Evolutionary conservation across 495 filamentous ascomycete species (phyloP).

Genomic region (Daldinia loculata): DNA sequence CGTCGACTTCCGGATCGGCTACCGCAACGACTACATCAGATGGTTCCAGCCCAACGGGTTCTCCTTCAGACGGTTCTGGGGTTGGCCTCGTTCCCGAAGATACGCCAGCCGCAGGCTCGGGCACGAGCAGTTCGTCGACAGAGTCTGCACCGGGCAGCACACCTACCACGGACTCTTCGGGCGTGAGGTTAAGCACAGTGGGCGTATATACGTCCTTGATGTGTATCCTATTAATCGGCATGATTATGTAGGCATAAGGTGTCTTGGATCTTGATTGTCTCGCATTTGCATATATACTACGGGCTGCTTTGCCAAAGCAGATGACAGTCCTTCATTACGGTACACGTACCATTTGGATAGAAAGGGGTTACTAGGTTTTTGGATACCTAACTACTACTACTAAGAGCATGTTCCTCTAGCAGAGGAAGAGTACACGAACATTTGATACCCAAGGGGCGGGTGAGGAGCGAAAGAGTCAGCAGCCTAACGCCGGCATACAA

Average conservation of each 20-base stretch:
- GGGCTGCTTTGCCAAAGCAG: constrained; percentile 17
- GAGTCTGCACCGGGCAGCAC: constrained; percentile 19
- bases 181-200: constrained; percentile 18
- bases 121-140: constrained; percentile 6
- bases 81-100: constrained; percentile 29
- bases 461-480: constrained; percentile 17
- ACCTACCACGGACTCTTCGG: constrained; percentile 19
- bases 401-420: not conserved
- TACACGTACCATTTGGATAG: constrained; percentile 4
- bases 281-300: constrained; percentile 18
- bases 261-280: constrained; percentile 5
- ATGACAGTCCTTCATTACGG: not conserved
- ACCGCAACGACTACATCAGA: constrained; percentile 22
- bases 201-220: constrained; percentile 15
- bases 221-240: constrained; percentile 14
- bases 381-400: not conserved
- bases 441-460: constrained; percentile 32
- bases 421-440: constrained; percentile 16
- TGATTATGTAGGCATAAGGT: constrained; percentile 20
- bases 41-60: not conserved
- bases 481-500: not conserved
- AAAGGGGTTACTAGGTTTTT: constrained; percentile 13
- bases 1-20: constrained; percentile 24
- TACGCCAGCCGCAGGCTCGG: constrained; percentile 6
- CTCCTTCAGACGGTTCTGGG: constrained; percentile 16